Conservation (phyloP, 371 early-diverging fungal species). For the Lichtheimia corymbifera region DNA sequence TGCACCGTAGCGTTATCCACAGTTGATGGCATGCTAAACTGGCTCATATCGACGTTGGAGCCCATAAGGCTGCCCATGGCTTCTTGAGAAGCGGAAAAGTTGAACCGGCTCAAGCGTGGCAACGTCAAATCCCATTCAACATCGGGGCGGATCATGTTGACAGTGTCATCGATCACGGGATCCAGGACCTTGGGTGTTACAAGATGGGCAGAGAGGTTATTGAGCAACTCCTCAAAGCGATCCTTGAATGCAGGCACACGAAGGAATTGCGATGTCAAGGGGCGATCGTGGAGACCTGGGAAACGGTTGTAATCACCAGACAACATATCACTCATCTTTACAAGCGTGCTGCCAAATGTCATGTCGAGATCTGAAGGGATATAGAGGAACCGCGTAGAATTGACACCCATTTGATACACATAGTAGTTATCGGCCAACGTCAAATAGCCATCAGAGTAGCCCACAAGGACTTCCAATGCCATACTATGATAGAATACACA, state of each 20-base stretch:
- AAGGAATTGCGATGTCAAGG: slow-evolving; percentile 11
- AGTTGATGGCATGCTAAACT: slow-evolving; percentile 3
- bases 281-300: slow-evolving; percentile 17
- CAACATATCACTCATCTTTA: slow-evolving; percentile 17
- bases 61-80: neutral
- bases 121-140: slow-evolving; percentile 18
- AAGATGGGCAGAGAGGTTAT: slow-evolving; percentile 9
- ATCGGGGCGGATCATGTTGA: slow-evolving; percentile 19
- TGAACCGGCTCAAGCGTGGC: slow-evolving; percentile 7
- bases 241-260: slow-evolving; percentile 27
- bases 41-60: neutral
- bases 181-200: slow-evolving; percentile 25
- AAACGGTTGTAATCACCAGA: slow-evolving; percentile 29
- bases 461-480: slow-evolving; percentile 30
- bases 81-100: neutral
- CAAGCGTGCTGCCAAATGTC: slow-evolving; percentile 24
- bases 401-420: slow-evolving; percentile 18
- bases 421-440: slow-evolving; percentile 28
- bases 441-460: slow-evolving; percentile 29
- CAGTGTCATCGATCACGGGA: slow-evolving; percentile 20
- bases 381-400: slow-evolving; percentile 19
- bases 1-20: slow-evolving; percentile 5
- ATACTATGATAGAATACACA: slow-evolving; percentile 13
- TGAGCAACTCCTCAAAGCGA: slow-evolving; percentile 27
- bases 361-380: slow-evolving; percentile 38